Base-by-base conservation (phyloP, 176 grass and related monocot species). In the Aegilops sharonensis region DNA sequence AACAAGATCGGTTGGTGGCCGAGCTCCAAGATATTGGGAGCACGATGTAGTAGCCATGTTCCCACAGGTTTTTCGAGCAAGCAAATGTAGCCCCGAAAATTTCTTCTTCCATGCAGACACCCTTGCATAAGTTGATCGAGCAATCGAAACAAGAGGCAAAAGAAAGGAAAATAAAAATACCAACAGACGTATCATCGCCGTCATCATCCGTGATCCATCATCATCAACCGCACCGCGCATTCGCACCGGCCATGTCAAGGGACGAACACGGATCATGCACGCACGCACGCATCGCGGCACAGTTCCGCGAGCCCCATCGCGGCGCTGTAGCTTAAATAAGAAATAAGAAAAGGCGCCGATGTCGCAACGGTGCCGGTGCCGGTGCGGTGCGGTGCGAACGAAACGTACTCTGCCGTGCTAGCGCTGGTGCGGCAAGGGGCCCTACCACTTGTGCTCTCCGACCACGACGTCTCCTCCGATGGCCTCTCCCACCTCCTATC, bases 391-490 rank as follows among this genome's bases (percentile, higher is more conserved):
- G 32, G 32, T 34, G 54, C 54, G 54, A 57, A 57, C 54, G 54
- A 2, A 57, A 57, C 54, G 54, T 57, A 57, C 21, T 2, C 17
- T 11, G 18, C 74, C 9, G 17, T 57, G 20, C 59, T 21, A 52
- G 45, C 5, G 48, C 48, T 20, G 45, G 24, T 65, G 60, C 34
- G 60, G n/a, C 59, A 5, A 8, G 30, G 39, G 11, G 11, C 4
- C 29, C 64, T 54, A 69, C 64, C 79, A 65, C 54, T 20, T 57
- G 18, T 10, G 52, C 52, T 61, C 76, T 21, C 62, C 1, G 62
- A 81, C 21, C 37, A 34, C 63, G 42, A 81, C 79, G 25, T 50
- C 79, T 34, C 64, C 79, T 64, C 77, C 77, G 77, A 21, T 5
- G 45, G 47, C 74, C 71, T 74, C 40, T 14, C 13, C 47, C 48